Conservation (phyloP, 1,284 basidiomycete genomes). For the Schizophyllum amplum region DNA sequence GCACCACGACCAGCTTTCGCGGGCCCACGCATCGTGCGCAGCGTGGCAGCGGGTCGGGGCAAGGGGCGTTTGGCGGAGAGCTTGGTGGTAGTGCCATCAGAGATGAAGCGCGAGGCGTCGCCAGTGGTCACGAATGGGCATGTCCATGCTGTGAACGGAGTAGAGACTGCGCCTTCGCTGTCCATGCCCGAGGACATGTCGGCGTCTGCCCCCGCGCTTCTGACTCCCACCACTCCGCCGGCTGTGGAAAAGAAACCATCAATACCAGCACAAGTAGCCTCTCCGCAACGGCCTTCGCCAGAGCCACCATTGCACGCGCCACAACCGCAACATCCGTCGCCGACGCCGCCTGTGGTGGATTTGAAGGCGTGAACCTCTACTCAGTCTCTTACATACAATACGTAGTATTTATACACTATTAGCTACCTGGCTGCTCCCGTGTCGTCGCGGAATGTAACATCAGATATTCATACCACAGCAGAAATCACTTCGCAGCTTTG, state of each 20-base stretch:
- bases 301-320: background rate
- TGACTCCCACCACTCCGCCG: background rate
- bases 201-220: background rate
- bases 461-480: background rate
- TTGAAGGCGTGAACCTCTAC: background rate
- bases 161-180: background rate
- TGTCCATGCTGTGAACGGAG: background rate
- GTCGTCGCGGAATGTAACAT: background rate
- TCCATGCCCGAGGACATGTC: background rate
- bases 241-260: too few species aligned
- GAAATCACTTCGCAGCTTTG: background rate
- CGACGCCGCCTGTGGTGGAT: background rate
- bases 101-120: background rate
- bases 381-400: background rate
- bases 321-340: background rate
- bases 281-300: background rate
- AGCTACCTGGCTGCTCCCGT: background rate
- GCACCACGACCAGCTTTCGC: background rate
- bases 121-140: background rate
- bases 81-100: background rate
- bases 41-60: background rate
- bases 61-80: background rate
- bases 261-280: background rate
- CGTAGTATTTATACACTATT: background rate
- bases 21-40: background rate